Evolutionary conservation across 768 basidiomycete species (phyloP), one percentile per base, ranked within the genome.

Genomic region (Boletus barrowsii): DNA sequence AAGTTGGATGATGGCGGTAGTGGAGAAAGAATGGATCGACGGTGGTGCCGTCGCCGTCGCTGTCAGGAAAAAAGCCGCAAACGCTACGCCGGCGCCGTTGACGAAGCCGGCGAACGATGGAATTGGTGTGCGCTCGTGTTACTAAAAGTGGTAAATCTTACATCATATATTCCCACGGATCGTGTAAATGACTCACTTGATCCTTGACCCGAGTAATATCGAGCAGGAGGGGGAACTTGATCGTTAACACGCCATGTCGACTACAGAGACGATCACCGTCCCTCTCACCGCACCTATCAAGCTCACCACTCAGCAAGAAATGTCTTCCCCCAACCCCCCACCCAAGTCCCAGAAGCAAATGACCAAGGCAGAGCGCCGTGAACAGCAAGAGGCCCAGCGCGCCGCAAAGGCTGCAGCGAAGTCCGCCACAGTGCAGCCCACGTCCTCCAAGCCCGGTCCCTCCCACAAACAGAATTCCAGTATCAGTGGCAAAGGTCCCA

Each of bases 291-390:
- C 64, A 9, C 58, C 66, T 1, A 22, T 69, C 20, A 69, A 59
- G 10, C 55, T 68, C 22, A 56, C 60, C 1, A 51, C 14, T 3
- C 10, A 40, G 1, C 35, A 49, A 45, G 43, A 56, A 2, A 58
- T 62, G 54, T 30, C 56, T 11, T 14, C 44, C 3, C 36, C 51
- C 26, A 52, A 44, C 53, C 55, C 53, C 22, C 47, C 53, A 36
- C 54, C 68, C 58, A 74, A 76, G 56, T 76, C 82, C 13, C 86
- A 88, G 65, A 88, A 88, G 63, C 78, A 80, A 40, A 86, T 88
- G 82, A 83, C 88, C 29, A 93, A 90, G 70, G 86, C 87, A 5
- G 88, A 90, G 65, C 80, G 90, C 29, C 76, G 88, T 61, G 90
- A 88, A 63, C 76, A 88, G 15, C 90, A 92, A 68, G 89, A 90